Conservation (phyloP, 805 yeast genomes). For the Cyberlindnera mycetangii region DNA sequence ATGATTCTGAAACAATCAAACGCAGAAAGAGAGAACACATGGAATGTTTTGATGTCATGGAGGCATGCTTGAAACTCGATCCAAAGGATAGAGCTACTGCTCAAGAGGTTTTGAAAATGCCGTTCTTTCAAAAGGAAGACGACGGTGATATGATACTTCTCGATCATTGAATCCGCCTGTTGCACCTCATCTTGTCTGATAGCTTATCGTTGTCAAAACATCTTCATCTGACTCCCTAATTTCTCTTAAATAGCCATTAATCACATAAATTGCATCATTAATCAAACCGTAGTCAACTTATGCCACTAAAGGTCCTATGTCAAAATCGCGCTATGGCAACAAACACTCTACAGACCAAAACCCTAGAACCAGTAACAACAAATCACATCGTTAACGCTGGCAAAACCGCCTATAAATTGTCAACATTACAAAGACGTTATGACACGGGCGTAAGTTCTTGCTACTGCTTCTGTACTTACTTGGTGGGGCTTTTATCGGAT, state of each 20-base stretch:
- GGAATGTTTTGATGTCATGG: conserved; percentile 27
- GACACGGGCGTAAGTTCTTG: too few relatives aligned
- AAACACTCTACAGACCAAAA: too few relatives aligned
- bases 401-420: too few relatives aligned
- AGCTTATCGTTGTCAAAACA: background rate
- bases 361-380: too few relatives aligned
- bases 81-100: conserved; percentile 81
- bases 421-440: too few relatives aligned
- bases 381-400: too few relatives aligned
- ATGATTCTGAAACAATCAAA: conserved; percentile 7
- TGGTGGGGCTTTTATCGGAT: background rate
- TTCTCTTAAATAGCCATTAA: too few relatives aligned
- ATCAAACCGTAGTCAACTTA: too few relatives aligned
- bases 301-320: too few relatives aligned
- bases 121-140: conserved; percentile 24
- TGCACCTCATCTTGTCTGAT: background rate
- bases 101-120: conserved; percentile 55
- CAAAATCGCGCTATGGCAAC: too few relatives aligned
- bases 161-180: background rate
- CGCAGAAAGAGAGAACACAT: conserved; percentile 17
- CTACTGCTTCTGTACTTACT: background rate
- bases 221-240: background rate
- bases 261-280: too few relatives aligned
- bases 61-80: conserved; percentile 66
- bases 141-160: conserved; percentile 20